Percentiles rank a stretch among this genome's conserved stretches.
phyloP scores from a whole-genome alignment of 2,329 filamentous ascomycete genomes.

The Bisporella sp. region DNA sequence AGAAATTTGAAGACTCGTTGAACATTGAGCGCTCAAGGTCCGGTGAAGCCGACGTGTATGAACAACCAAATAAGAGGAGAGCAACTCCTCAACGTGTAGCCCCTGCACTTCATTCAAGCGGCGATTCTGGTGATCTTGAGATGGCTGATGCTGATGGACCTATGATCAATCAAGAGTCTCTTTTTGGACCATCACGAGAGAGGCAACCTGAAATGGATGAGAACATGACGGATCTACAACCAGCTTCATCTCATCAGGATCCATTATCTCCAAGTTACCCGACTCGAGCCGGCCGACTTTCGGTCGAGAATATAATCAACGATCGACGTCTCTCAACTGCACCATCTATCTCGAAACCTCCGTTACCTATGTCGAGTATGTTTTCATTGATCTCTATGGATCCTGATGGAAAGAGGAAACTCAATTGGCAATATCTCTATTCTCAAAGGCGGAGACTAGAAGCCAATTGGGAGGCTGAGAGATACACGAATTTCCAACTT shows the following conservation, averaged over 20 bases:
- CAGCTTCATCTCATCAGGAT: neutral
- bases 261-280: constrained; percentile 5
- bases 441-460: constrained; percentile 79
- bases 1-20: constrained; percentile 53
- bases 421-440: constrained; percentile 94
- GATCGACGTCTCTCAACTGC: neutral
- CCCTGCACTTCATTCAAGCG: constrained; percentile 20
- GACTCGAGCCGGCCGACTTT: neutral
- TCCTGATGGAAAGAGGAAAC: constrained; percentile 43
- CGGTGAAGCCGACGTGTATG: constrained; percentile 31
- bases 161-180: constrained; percentile 13
- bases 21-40: constrained; percentile 20
- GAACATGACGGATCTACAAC: constrained; percentile 9
- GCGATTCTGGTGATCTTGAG: constrained; percentile 39
- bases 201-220: constrained; percentile 11
- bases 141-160: constrained; percentile 31
- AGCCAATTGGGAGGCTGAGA: constrained; percentile 82
- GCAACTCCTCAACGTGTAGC: constrained; percentile 35
- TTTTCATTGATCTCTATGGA: constrained; percentile 38
- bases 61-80: constrained; percentile 48
- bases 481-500: constrained; percentile 80
- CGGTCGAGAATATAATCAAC: neutral
- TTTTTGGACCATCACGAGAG: constrained; percentile 17
- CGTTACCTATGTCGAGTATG: constrained; percentile 9
- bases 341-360: neutral